These are phyloP conservation scores for Candida anglica DNA, from an alignment of 805 yeast genomes.

Conservation along the genomic window DNA sequence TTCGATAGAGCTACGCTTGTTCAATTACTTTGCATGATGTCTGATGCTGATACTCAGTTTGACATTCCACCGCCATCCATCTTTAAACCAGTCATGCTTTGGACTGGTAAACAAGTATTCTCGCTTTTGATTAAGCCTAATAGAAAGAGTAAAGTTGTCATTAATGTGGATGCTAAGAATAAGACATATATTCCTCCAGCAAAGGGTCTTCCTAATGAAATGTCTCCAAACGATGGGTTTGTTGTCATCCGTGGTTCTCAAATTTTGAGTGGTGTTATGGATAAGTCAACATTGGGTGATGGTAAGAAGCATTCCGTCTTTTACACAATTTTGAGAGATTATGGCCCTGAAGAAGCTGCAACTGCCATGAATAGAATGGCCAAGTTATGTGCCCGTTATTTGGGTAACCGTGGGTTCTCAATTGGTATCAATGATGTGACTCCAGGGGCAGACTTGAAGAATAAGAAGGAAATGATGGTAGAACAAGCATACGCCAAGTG, in stretches of 20 bases:
- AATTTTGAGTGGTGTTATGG: slow-evolving; percentile 92
- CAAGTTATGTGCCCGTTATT: slow-evolving; percentile 91
- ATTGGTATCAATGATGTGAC: slow-evolving; percentile 98
- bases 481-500: slow-evolving; percentile 87
- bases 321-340: slow-evolving; percentile 90
- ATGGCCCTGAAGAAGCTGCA: slow-evolving; percentile 96
- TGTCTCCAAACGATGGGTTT: slow-evolving; percentile 97
- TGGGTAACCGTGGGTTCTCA: slow-evolving; percentile 94
- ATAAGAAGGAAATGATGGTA: slow-evolving; percentile 81
- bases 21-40: slow-evolving; percentile 90
- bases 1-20: slow-evolving; percentile 82
- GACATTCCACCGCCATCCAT: slow-evolving; percentile 96
- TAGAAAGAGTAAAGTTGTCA: slow-evolving; percentile 66
- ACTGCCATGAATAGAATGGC: slow-evolving; percentile 98
- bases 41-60: slow-evolving; percentile 82
- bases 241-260: slow-evolving; percentile 88
- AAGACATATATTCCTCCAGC: slow-evolving; percentile 83
- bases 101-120: slow-evolving; percentile 98
- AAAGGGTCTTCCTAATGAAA: slow-evolving; percentile 72
- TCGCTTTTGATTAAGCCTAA: slow-evolving; percentile 85
- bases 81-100: slow-evolving; percentile 78
- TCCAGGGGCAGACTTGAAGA: slow-evolving; percentile 75
- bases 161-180: slow-evolving; percentile 91
- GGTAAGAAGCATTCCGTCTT: slow-evolving; percentile 97
- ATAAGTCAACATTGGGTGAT: slow-evolving; percentile 92